Conservation (phyloP, 208 protist species). For the Acanthamoeba lenticulata region DNA sequence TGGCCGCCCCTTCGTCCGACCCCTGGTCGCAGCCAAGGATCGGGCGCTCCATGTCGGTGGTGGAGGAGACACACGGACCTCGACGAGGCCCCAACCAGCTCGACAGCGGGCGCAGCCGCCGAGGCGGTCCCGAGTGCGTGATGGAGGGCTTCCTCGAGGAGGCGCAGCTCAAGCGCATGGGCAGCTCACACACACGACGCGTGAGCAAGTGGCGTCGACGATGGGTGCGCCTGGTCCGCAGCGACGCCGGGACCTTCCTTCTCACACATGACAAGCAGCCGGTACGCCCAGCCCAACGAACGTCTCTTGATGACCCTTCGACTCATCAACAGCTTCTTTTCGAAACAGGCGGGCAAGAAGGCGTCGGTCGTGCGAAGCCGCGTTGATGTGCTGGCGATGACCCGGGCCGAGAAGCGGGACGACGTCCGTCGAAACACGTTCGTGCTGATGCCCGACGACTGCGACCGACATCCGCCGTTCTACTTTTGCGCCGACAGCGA, state of each 20-base stretch:
- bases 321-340: neutral
- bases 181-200: neutral
- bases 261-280: neutral
- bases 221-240: neutral
- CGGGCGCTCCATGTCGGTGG: too few relatives aligned
- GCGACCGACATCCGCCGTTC: neutral
- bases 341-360: neutral
- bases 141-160: neutral
- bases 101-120: neutral
- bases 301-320: neutral
- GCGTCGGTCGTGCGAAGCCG: neutral
- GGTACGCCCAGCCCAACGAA: neutral
- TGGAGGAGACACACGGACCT: too few relatives aligned
- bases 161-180: neutral
- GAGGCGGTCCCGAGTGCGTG: neutral
- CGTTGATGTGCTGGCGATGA: neutral
- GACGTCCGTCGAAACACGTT: neutral
- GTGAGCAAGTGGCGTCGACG: neutral
- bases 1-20: too few relatives aligned
- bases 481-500: neutral
- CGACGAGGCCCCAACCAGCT: neutral
- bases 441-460: slow-evolving; percentile 27
- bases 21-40: too few relatives aligned
- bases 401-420: neutral
- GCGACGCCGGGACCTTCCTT: neutral